Conservation (phyloP, 495 filamentous ascomycete genomes). For the Tuber aestivum region DNA sequence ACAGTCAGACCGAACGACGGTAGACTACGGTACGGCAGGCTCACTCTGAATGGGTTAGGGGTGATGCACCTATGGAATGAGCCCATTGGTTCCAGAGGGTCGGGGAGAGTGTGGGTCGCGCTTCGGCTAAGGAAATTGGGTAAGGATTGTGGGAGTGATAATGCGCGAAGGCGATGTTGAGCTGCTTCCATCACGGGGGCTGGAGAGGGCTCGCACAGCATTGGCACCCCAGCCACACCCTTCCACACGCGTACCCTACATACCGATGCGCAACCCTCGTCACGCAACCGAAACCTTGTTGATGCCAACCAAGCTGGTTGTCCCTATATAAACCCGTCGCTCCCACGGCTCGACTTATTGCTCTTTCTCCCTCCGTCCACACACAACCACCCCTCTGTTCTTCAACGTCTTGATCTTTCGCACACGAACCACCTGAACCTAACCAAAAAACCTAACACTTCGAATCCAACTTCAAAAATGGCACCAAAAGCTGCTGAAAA, state of each 20-base stretch:
- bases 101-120: neutral
- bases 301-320: conserved; percentile 40
- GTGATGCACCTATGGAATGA: neutral
- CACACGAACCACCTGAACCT: conserved; percentile 26
- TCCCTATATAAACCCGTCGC: conserved; percentile 45
- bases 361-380: conserved; percentile 46
- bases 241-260: conserved; percentile 31
- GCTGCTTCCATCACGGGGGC: neutral
- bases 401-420: conserved; percentile 40
- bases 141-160: neutral
- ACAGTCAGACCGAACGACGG: neutral
- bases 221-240: conserved; percentile 28
- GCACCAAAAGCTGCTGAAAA: conserved; percentile 89
- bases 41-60: neutral
- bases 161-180: neutral
- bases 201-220: neutral
- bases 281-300: conserved; percentile 25
- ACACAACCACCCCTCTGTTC: conserved; percentile 39
- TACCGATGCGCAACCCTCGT: conserved; percentile 6
- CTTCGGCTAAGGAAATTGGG: neutral
- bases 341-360: conserved; percentile 47
- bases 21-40: too few relatives aligned
- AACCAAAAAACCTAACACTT: conserved; percentile 25
- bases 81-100: neutral
- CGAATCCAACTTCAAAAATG: conserved; percentile 55